Evolutionary conservation across 2,329 filamentous ascomycete species (phyloP), one percentile per base, ranked within the genome.

Genomic region (Xylariomycetidae sp.): DNA sequence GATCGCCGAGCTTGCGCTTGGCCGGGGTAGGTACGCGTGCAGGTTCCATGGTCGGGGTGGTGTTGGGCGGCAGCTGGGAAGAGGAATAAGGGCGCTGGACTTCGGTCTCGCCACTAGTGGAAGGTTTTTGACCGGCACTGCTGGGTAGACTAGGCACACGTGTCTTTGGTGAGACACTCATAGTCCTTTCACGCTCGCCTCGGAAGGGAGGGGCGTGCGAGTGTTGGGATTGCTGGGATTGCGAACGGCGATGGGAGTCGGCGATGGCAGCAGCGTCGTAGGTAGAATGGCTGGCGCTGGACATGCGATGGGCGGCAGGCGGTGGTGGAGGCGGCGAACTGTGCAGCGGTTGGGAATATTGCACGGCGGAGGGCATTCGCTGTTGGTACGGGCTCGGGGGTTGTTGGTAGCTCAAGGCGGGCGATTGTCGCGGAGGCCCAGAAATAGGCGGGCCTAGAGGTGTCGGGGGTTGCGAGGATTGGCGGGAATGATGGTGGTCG

Each of bases 161-260:
- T 22, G 84, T 87, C 61, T 86, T 88, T 19, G 86, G 85, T 54
- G 84, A 90, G 31, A 90, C 76, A 51, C 83, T 89, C 33, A 82
- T 58, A 54, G 80, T 85, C 31, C 73, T 67, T 40, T 85, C 83
- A 49, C 82, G 74, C 35, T 86, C 81, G 43, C 70, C 70, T 29
- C 70, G n/a, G n/a, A n/a, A n/a, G n/a, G n/a, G n/a, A n/a, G n/a
- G n/a, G n/a, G n/a, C n/a, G n/a, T n/a, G n/a, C n/a, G n/a, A n/a
- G n/a, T n/a, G n/a, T n/a, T n/a, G 68, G 27, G 70, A 69, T 37
- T 69, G 64, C 30, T 70, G 68, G 26, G 72, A 70, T 37, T 70
- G 64, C 26, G 70, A 67, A 52, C 73, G 59, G 56, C 64, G 64
- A 42, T 66, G 65, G 26, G 60, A 55, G 40, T 68, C 64, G 24